These are phyloP conservation scores for Pleomassaria siparia DNA, from an alignment of 2,329 filamentous ascomycete genomes.

Conservation along the genomic window DNA sequence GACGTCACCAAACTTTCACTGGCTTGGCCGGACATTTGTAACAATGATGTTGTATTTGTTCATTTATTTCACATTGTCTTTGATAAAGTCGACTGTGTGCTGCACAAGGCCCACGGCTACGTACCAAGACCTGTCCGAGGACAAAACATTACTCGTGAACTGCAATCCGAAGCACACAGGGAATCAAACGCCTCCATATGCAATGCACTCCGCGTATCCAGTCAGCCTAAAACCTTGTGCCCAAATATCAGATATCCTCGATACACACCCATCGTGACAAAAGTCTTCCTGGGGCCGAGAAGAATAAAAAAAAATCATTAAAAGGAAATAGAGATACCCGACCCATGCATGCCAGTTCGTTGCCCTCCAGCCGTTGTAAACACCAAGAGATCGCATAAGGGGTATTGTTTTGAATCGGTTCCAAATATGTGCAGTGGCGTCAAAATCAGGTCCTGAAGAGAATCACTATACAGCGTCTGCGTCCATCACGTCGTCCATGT, in stretches of 20 bases:
- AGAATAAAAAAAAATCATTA: not conserved
- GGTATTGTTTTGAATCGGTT: constrained; percentile 36
- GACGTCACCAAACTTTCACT: not conserved
- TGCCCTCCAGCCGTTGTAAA: not conserved
- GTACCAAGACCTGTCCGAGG: constrained; percentile 1
- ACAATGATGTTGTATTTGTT: not conserved
- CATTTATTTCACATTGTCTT: not conserved
- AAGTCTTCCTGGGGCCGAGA: not conserved
- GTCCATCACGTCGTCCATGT: constrained; percentile 36
- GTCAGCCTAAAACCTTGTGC: not conserved
- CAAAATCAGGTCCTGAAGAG: constrained; percentile 1
- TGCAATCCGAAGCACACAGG: constrained; percentile 4
- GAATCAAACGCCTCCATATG: constrained; percentile 15
- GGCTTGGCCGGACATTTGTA: not conserved
- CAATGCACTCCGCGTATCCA: constrained; percentile 8
- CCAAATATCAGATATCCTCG: constrained; percentile 1
- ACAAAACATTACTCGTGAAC: constrained; percentile 4
- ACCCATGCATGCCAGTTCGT: constrained; percentile 1
- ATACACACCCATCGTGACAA: not conserved
- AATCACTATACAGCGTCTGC: constrained; percentile 23
- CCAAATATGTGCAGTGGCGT: constrained; percentile 21
- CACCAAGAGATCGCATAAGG: constrained; percentile 18
- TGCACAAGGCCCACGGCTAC: not conserved
- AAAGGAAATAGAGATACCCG: not conserved
- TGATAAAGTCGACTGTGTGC: not conserved